phyloP scores from a whole-genome alignment of 345 rosid genomes.

The Syzygium grande region DNA sequence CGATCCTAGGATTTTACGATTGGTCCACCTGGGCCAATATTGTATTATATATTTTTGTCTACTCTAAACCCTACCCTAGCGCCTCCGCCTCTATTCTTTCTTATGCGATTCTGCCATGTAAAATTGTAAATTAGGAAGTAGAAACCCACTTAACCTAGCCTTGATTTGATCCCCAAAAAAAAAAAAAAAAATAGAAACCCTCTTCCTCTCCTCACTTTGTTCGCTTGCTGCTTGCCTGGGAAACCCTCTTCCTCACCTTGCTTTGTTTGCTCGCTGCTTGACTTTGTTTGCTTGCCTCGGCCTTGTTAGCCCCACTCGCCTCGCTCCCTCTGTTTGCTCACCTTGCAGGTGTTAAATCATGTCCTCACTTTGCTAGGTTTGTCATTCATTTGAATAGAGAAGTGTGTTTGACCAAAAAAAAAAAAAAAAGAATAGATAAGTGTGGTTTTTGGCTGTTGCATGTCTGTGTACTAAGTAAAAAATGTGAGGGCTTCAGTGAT shows the following conservation, averaged over 20 bases:
- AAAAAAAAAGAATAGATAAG: background rate
- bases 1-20: background rate
- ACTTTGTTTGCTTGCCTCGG: too few species aligned
- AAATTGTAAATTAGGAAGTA: background rate
- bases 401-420: background rate
- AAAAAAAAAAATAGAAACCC: background rate
- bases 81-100: background rate
- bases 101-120: background rate
- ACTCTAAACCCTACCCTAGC: background rate
- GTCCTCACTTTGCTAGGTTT: background rate
- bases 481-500: background rate
- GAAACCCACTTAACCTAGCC: background rate
- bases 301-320: too few species aligned
- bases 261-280: too few species aligned
- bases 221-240: background rate
- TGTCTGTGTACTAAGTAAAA: background rate
- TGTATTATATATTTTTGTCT: too few species aligned
- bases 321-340: background rate
- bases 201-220: background rate
- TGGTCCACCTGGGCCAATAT: accelerated
- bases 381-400: background rate
- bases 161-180: background rate
- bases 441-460: background rate
- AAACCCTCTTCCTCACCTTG: too few species aligned
- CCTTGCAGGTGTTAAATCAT: background rate